These are phyloP conservation scores for Aspergillus phoenicis DNA, from an alignment of 2,329 filamentous ascomycete genomes.

Conservation along the genomic window DNA sequence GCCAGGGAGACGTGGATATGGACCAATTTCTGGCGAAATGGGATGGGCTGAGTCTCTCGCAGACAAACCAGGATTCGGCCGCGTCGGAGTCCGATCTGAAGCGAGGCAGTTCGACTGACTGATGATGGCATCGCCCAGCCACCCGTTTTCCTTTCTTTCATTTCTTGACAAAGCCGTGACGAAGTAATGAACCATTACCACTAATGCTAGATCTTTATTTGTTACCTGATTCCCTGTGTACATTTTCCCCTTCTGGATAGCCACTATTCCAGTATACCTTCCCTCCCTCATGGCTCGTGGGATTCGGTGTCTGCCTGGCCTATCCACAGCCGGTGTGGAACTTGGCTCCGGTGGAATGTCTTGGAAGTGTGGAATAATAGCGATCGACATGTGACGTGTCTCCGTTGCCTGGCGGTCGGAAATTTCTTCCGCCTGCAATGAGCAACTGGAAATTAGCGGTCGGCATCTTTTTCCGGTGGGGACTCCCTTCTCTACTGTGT, in stretches of 20 bases:
- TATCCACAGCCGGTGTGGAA: not conserved
- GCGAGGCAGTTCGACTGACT: not conserved
- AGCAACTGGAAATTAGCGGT: not conserved
- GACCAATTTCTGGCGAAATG: slow-evolving; percentile 35
- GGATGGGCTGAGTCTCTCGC: slow-evolving; percentile 23
- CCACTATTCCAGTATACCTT: not conserved
- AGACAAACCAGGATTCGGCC: not conserved
- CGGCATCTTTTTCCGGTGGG: not conserved
- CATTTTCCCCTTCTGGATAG: not conserved
- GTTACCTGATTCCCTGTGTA: not conserved
- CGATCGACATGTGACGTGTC: not conserved
- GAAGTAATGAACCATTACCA: not conserved
- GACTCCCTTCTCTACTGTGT: not conserved
- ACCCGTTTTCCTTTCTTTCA: no score
- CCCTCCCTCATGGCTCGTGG: not conserved
- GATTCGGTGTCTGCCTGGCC: not conserved
- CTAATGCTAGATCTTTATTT: not conserved
- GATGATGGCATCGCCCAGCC: not conserved
- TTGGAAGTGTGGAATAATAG: not conserved
- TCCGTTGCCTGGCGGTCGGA: not conserved
- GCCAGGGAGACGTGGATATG: slow-evolving; percentile 16
- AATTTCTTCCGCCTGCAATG: not conserved
- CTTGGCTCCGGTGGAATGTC: not conserved
- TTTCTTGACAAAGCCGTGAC: not conserved
- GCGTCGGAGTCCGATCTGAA: not conserved